phyloP scores from a whole-genome alignment of 2,329 filamentous ascomycete species.

The Elsinoe arachidis region DNA sequence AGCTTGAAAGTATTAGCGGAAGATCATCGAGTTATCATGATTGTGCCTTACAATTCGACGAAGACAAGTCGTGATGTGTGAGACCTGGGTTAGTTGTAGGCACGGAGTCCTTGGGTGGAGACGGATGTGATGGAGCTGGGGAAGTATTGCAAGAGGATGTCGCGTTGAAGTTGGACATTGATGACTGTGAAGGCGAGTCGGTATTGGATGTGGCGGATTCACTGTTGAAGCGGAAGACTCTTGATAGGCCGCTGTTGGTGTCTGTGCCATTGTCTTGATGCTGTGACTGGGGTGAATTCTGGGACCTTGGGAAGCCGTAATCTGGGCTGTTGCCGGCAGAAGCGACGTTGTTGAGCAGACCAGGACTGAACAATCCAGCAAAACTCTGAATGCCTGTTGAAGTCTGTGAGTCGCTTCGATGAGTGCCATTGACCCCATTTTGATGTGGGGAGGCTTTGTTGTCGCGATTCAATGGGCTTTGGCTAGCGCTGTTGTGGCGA shows the following conservation, averaged over 20 bases:
- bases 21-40: background rate
- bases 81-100: constrained; percentile 11
- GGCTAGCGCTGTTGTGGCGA: constrained; percentile 11
- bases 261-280: constrained; percentile 32
- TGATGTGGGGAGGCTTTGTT: background rate
- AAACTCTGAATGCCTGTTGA: constrained; percentile 32
- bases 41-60: background rate
- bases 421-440: constrained; percentile 21
- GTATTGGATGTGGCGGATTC: constrained; percentile 37
- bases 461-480: background rate
- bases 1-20: constrained; percentile 28
- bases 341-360: constrained; percentile 37
- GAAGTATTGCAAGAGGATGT: constrained; percentile 59
- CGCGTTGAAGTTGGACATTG: constrained; percentile 41
- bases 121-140: constrained; percentile 66
- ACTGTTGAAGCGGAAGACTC: constrained; percentile 45
- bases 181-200: constrained; percentile 44
- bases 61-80: constrained; percentile 7
- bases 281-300: constrained; percentile 16
- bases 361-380: constrained; percentile 53
- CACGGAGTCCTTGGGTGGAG: constrained; percentile 37
- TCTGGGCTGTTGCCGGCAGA: constrained; percentile 26
- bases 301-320: constrained; percentile 16
- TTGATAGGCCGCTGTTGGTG: constrained; percentile 35
- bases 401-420: constrained; percentile 23